These are phyloP conservation scores for Fusarium sp. DNA, from an alignment of 2,329 filamentous ascomycete species.

Conservation along the genomic window DNA sequence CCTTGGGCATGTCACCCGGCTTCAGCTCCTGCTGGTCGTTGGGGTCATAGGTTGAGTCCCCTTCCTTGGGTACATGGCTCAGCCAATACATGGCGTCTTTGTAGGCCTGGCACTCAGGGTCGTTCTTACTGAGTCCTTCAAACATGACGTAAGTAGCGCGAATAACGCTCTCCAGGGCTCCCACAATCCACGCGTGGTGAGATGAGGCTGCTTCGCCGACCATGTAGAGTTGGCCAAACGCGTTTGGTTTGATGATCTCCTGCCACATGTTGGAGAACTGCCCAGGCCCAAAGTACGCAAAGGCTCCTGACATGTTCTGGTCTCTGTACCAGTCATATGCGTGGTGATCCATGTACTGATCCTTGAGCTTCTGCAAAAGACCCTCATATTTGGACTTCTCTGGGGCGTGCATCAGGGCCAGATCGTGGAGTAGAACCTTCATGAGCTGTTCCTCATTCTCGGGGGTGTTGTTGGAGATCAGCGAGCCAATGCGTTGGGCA, in stretches of 20 bases:
- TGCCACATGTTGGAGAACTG: slow-evolving; percentile 42
- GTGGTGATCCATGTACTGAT: slow-evolving; percentile 28
- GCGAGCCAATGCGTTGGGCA: slow-evolving; percentile 26
- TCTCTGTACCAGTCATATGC: slow-evolving; percentile 37
- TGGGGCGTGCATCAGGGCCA: slow-evolving; percentile 23
- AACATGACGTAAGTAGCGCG: slow-evolving; percentile 31
- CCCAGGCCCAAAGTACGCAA: slow-evolving; percentile 33
- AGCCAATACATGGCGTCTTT: not conserved
- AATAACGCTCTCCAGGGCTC: slow-evolving; percentile 35
- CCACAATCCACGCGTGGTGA: slow-evolving; percentile 38
- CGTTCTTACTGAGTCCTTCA: slow-evolving; percentile 3
- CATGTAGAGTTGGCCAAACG: slow-evolving; percentile 33
- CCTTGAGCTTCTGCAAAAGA: not conserved
- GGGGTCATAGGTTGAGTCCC: not conserved
- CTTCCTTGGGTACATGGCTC: not conserved
- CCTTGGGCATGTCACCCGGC: not conserved
- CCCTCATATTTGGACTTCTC: slow-evolving; percentile 1
- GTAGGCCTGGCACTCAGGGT: not conserved
- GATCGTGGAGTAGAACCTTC: slow-evolving; percentile 21
- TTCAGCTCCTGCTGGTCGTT: not conserved
- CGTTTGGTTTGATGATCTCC: slow-evolving; percentile 38
- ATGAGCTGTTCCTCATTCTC: slow-evolving; percentile 26
- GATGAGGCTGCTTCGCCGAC: slow-evolving; percentile 37
- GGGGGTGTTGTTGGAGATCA: slow-evolving; percentile 19
- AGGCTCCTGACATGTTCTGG: slow-evolving; percentile 37